Percentiles rank a stretch among this genome's conserved stretches.
Evolutionary conservation across 345 rosid genomes (phyloP).

Genomic region (Ricinus communis): DNA sequence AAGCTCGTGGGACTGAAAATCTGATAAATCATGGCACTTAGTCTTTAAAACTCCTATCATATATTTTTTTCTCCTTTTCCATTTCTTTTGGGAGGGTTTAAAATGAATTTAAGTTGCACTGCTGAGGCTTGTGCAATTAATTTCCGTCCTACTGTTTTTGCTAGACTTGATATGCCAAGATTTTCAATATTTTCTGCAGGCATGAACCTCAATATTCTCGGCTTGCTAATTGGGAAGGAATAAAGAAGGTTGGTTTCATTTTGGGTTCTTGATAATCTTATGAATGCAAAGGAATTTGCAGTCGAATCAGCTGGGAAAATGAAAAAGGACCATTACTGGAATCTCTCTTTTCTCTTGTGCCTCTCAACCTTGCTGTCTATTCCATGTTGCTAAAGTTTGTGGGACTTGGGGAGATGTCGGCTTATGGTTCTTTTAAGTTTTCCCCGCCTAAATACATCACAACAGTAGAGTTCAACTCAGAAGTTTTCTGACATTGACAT

Average conservation of each 20-base stretch:
- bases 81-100: not conserved
- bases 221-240: conserved; percentile 97
- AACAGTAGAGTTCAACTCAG: too few species aligned
- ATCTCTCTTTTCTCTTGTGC: not conserved
- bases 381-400: too few species aligned
- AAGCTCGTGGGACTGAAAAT: conserved; percentile 3
- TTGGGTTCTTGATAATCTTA: conserved; percentile 10
- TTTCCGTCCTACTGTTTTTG: not conserved
- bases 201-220: conserved; percentile 84
- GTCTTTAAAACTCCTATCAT: not conserved
- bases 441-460: too few species aligned
- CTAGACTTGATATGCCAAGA: conserved; percentile 12
- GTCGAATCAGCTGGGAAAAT: not conserved
- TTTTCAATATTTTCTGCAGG: conserved; percentile 43
- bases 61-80: not conserved
- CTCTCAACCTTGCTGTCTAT: too few species aligned
- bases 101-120: not conserved
- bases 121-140: not conserved
- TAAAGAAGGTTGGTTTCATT: conserved; percentile 57
- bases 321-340: not conserved
- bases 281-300: not conserved
- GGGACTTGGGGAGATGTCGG: too few species aligned
- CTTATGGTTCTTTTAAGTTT: too few species aligned
- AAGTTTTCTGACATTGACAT: too few species aligned
- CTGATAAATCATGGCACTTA: not conserved